A percentile compares a stretch with the other conserved stretches of the same genome.
phyloP scores from a whole-genome alignment of 2,329 filamentous ascomycete species.

The Botryotinia narcissicola region DNA sequence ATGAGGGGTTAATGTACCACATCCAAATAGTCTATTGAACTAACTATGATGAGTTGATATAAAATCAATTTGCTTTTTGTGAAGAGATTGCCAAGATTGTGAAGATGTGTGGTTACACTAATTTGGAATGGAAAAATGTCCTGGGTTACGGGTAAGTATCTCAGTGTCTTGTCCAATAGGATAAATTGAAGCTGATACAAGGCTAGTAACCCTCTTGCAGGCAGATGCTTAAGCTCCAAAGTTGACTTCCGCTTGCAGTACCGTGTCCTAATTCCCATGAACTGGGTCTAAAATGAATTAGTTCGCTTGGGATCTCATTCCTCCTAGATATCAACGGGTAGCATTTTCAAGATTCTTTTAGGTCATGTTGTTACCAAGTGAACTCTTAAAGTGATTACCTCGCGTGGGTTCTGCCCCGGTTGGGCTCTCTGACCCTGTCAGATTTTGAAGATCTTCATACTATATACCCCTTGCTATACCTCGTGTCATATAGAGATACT shows the following conservation, averaged over 20 bases:
- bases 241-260: slow-evolving; percentile 5
- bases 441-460: slow-evolving; percentile 14
- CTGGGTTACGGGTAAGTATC: not conserved
- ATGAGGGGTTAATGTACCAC: slow-evolving; percentile 13
- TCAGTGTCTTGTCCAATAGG: slow-evolving; percentile 6
- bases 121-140: not conserved
- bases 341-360: not conserved
- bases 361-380: slow-evolving; percentile 10
- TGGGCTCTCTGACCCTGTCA: slow-evolving; percentile 11
- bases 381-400: slow-evolving; percentile 11
- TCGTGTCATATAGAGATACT: slow-evolving; percentile 12
- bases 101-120: not conserved
- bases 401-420: slow-evolving; percentile 1
- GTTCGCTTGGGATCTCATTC: not conserved
- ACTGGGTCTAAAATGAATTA: not conserved
- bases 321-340: slow-evolving; percentile 4
- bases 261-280: not conserved
- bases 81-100: not conserved
- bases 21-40: not conserved
- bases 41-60: slow-evolving; percentile 1
- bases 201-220: slow-evolving; percentile 2
- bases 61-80: not conserved
- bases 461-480: not conserved
- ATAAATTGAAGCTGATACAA: not conserved
- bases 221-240: slow-evolving; percentile 6